These are phyloP conservation scores for Plantago lanceolata DNA, from an alignment of 305 asterid species.

Conservation along the genomic window DNA sequence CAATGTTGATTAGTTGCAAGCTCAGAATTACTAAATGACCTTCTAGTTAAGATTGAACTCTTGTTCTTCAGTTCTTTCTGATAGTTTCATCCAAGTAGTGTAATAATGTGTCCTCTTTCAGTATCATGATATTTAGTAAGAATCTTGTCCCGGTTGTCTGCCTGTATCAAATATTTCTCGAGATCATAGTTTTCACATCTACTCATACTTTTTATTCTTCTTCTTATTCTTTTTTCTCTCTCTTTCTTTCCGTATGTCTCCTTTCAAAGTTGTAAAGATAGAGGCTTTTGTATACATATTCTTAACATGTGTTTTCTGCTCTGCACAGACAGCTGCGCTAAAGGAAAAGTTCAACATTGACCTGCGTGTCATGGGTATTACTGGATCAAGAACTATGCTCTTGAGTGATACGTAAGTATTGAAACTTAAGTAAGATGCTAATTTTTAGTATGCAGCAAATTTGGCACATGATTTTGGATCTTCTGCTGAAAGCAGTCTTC, in stretches of 20 bases:
- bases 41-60: background rate
- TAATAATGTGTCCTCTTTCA: background rate
- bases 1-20: too few relatives aligned
- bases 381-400: conserved; percentile 71
- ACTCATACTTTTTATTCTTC: background rate
- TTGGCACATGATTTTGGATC: background rate
- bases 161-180: background rate
- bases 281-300: too few relatives aligned
- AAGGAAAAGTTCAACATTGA: conserved; percentile 95
- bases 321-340: conserved; percentile 71
- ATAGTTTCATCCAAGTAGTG: background rate
- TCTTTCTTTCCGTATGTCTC: background rate
- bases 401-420: conserved; percentile 65
- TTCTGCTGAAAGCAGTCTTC: background rate
- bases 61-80: background rate
- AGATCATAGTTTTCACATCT: background rate
- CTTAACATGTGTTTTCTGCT: conserved; percentile 12
- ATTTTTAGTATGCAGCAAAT: background rate
- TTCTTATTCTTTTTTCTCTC: background rate
- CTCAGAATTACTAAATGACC: too few relatives aligned
- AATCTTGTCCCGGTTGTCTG: background rate
- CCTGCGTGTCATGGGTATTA: conserved; percentile 88
- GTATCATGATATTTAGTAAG: background rate
- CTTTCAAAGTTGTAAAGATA: conserved; percentile 7
- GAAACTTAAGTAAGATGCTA: conserved; percentile 2